Conservation (phyloP, 345 rosid genomes). For the Aquilaria sinensis region DNA sequence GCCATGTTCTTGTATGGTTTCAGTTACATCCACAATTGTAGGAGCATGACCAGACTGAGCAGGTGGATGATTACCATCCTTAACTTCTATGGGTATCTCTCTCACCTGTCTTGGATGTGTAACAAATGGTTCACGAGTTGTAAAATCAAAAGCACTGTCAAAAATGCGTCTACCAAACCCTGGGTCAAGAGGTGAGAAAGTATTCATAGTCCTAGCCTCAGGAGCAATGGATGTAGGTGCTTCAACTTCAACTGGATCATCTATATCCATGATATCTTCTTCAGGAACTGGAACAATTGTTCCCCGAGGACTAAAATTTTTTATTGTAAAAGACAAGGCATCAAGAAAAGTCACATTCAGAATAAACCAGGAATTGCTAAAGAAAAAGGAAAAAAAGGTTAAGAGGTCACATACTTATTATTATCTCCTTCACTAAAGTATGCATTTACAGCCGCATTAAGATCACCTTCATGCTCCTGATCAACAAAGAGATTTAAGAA, state of each 20-base stretch:
- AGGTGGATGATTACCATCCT: slow-evolving; percentile 49
- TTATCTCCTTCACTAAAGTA: slow-evolving; percentile 85
- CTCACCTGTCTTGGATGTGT: slow-evolving; percentile 83
- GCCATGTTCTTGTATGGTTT: slow-evolving; percentile 37
- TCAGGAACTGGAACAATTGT: slow-evolving; percentile 31
- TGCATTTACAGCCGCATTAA: slow-evolving; percentile 91
- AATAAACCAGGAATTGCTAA: background rate
- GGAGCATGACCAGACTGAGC: slow-evolving; percentile 50
- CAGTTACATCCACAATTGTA: slow-evolving; percentile 72
- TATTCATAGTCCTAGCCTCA: slow-evolving; percentile 29
- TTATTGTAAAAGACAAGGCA: slow-evolving; percentile 2
- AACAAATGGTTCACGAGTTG: slow-evolving; percentile 44
- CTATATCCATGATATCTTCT: slow-evolving; percentile 83
- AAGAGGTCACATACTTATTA: slow-evolving; percentile 32
- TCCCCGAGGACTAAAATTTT: slow-evolving; percentile 23
- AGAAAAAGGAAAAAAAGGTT: slow-evolving; percentile 1
- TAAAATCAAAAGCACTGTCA: slow-evolving; percentile 37
- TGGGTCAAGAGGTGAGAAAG: slow-evolving; percentile 47
- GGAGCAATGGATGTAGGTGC: slow-evolving; percentile 25
- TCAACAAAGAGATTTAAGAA: slow-evolving; percentile 7
- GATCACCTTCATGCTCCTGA: slow-evolving; percentile 90
- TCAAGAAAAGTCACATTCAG: background rate
- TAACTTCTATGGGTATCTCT: slow-evolving; percentile 82
- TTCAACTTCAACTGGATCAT: slow-evolving; percentile 50
- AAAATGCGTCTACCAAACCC: slow-evolving; percentile 33